Percentiles rank a stretch among this genome's conserved stretches.
Evolutionary conservation across 225 moss, liverwort and hornwort species (phyloP).

Genomic region (Straminergon stramineum): DNA sequence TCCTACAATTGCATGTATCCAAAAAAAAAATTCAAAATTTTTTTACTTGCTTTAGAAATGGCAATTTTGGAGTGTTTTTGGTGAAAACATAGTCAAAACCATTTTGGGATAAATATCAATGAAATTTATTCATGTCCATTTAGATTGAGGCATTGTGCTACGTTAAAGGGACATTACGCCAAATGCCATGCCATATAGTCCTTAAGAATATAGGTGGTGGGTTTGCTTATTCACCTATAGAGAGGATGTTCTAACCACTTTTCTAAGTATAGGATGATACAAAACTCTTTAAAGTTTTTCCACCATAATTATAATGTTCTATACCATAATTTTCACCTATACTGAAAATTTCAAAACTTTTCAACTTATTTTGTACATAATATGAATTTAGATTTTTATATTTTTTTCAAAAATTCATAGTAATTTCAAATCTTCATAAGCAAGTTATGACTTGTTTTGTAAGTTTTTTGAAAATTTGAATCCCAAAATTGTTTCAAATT

Average conservation of each 20-base stretch:
- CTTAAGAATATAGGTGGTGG: fast-evolving
- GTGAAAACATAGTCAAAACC: no score
- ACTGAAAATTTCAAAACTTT: background rate
- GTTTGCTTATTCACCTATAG: fast-evolving
- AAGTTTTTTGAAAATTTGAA: background rate
- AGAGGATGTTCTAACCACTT: background rate
- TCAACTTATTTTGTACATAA: no score
- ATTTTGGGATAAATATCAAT: no score
- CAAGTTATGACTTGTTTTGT: fast-evolving
- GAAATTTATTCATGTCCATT: background rate
- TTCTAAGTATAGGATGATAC: no score
- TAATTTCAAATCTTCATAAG: background rate
- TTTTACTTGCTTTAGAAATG: no score
- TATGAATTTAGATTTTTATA: background rate
- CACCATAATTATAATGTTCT: background rate
- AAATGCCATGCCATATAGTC: fast-evolving
- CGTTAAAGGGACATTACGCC: fast-evolving
- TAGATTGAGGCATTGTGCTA: fast-evolving
- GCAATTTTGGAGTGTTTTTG: no score
- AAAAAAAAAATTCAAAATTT: no score
- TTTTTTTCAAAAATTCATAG: background rate
- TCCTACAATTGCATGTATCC: no score
- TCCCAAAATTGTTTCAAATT: background rate
- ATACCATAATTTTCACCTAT: fast-evolving
- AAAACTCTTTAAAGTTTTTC: background rate